Evolutionary conservation across 2,329 filamentous ascomycete genomes (phyloP), one percentile per base, ranked within the genome.

Genomic region (Ascocoryne sarcoides): DNA sequence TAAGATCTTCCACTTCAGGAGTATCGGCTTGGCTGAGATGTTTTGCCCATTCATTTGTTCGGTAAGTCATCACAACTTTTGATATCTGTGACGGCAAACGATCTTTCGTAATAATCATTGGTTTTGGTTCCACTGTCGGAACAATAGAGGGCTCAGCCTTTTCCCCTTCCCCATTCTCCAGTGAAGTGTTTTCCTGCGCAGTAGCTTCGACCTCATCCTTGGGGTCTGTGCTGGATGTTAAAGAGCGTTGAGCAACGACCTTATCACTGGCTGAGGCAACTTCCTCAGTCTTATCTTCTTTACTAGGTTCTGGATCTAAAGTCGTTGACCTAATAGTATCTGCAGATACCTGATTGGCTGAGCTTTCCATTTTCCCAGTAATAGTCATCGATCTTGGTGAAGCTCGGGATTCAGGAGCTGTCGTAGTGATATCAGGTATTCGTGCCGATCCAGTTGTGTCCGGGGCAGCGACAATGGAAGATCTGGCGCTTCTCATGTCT

Each of bases 41-140:
- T 60, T 95, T 95, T 0, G 88, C 87, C 90, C 90, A 96, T 63
- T 96, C 90, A 49, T 94, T 94, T 2, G 88, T 95, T 42, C 90
- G 77, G 57, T 92, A 94, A 0, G 83, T 84, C 59, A 86, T 68
- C 2, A 88, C 82, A 7, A 94, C 75, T 45, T 76, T 81, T 1
- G 88, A 92, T 23, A 88, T 62, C 10, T 77, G 76, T n/a, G 70
- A 66, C 0, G 85, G 84, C 8, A 94, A 70, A 9, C 70, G 70
- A 3, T 78, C 76, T 47, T 70, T 72, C 4, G 72, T 78, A 43
- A 83, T 60, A 34, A 64, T 73, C 12, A 61, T 62, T 5, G 65
- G 60, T 10, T 64, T 62, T 2, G 72, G 71, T 2, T 62, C 61
- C 14, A 56, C 60, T 2, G 56, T 53, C 3, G 69, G 73, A 42